Percentiles rank a stretch among this genome's conserved stretches.
phyloP scores from a whole-genome alignment of 768 basidiomycete genomes.

The Wakefieldia striispora region DNA sequence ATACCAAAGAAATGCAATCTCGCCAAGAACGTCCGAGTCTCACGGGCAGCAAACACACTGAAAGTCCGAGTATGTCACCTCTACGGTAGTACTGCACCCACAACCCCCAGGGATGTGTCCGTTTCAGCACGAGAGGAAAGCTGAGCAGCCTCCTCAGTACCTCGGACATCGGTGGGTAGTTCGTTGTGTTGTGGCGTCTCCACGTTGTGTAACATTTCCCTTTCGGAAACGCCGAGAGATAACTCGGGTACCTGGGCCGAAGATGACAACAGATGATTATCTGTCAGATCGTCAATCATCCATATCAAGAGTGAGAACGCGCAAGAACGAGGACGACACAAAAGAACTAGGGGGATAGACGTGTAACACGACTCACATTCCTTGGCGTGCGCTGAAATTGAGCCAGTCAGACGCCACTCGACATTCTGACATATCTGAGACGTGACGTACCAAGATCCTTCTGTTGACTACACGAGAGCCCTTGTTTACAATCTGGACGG shows the following conservation, averaged over 20 bases:
- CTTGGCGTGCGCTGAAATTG: constrained; percentile 58
- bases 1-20: neutral
- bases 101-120: neutral
- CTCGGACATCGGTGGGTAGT: neutral
- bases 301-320: neutral
- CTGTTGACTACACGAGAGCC: constrained; percentile 57
- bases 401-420: constrained; percentile 8
- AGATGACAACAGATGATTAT: constrained; percentile 38
- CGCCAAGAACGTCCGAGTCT: no score
- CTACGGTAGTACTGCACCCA: neutral
- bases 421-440: neutral
- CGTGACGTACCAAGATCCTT: constrained; percentile 58
- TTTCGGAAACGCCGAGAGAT: neutral
- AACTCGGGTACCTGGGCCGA: constrained; percentile 3
- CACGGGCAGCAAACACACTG: neutral
- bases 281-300: constrained; percentile 24
- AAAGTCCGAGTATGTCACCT: neutral
- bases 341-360: no score
- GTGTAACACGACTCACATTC: constrained; percentile 82
- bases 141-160: constrained; percentile 1
- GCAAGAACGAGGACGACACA: neutral
- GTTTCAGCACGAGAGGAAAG: neutral
- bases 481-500: constrained; percentile 70
- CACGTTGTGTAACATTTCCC: neutral
- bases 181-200: constrained; percentile 2